Percentiles rank a stretch among this genome's conserved stretches.
Evolutionary conservation across 768 basidiomycete genomes (phyloP).

Genomic region (Heimioporus sp.): DNA sequence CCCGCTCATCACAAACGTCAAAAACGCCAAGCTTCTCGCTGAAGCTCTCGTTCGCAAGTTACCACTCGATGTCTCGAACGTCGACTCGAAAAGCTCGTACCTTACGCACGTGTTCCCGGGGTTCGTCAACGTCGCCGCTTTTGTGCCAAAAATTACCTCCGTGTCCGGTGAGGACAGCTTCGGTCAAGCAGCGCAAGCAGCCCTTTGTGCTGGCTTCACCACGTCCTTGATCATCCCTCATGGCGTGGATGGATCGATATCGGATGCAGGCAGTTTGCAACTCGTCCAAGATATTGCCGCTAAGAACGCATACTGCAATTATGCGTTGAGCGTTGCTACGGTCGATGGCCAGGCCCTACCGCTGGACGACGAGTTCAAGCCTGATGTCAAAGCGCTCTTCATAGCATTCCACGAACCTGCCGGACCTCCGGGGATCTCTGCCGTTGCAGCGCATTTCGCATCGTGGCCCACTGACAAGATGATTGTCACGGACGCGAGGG

Average conservation of each 20-base stretch:
- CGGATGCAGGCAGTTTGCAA: constrained; percentile 67
- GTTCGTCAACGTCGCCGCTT: constrained; percentile 84
- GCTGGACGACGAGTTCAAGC: constrained; percentile 71
- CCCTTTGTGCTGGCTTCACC: constrained; percentile 88
- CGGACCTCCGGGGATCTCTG: constrained; percentile 57
- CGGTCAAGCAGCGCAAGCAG: constrained; percentile 69
- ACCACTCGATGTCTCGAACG: constrained; percentile 84
- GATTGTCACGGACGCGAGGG: constrained; percentile 92
- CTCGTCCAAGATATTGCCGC: constrained; percentile 62
- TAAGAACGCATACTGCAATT: constrained; percentile 80
- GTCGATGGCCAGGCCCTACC: constrained; percentile 60
- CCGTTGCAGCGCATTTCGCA: constrained; percentile 83
- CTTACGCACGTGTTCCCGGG: constrained; percentile 89
- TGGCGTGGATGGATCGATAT: constrained; percentile 59
- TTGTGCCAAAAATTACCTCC: constrained; percentile 67
- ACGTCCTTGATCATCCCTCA: constrained; percentile 76
- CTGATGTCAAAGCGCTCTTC: constrained; percentile 83
- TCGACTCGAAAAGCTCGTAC: constrained; percentile 95
- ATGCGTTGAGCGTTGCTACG: constrained; percentile 78
- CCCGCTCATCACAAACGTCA: constrained; percentile 97
- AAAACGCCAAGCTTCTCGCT: constrained; percentile 94
- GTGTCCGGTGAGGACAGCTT: constrained; percentile 54
- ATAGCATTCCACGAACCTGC: constrained; percentile 65
- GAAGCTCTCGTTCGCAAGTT: constrained; percentile 90
- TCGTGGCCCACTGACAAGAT: constrained; percentile 89